Conservation (phyloP, 768 basidiomycete genomes). For the Trametes villosa region DNA sequence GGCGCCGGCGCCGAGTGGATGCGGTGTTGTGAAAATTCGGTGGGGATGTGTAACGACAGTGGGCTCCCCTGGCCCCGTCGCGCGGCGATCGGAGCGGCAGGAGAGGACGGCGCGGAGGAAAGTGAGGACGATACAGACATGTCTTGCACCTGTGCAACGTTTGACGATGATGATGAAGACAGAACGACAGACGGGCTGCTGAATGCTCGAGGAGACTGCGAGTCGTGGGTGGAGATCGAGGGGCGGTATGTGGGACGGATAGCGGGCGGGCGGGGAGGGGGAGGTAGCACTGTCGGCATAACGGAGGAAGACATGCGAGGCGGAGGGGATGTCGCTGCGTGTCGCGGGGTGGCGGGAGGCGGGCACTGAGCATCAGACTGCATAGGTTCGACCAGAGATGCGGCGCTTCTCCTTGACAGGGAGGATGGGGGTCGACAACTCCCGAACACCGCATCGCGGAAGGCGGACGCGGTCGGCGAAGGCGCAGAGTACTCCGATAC, state of each 20-base stretch:
- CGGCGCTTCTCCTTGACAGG: slow-evolving; percentile 23
- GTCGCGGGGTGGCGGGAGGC: slow-evolving; percentile 26
- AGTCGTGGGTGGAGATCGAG: slow-evolving; percentile 25
- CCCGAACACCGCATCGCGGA: slow-evolving; percentile 59
- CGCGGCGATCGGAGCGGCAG: slow-evolving; percentile 24
- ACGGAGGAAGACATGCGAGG: slow-evolving; percentile 65
- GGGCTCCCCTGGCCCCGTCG: slow-evolving; percentile 27
- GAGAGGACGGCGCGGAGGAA: slow-evolving; percentile 12
- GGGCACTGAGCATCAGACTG: slow-evolving; percentile 24
- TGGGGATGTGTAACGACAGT: slow-evolving; percentile 45
- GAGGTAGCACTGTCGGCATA: slow-evolving; percentile 57
- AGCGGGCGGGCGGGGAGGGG: slow-evolving; percentile 46
- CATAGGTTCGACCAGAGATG: slow-evolving; percentile 15
- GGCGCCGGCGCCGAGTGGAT: slow-evolving; percentile 68
- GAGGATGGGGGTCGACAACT: slow-evolving; percentile 31
- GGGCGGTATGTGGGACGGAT: slow-evolving; percentile 29
- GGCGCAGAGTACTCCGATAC: slow-evolving; percentile 70
- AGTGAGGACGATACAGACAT: slow-evolving; percentile 9
- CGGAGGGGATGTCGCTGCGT: slow-evolving; percentile 55
- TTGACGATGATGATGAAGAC: slow-evolving; percentile 12
- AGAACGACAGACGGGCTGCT: slow-evolving; percentile 6
- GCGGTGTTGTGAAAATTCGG: slow-evolving; percentile 44
- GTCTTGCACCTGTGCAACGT: slow-evolving; percentile 15
- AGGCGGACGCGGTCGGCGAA: slow-evolving; percentile 82
- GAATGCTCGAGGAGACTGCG: slow-evolving; percentile 10